Evolutionary conservation across 768 basidiomycete genomes (phyloP).

Genomic region (Paxillus rubicundulus): DNA sequence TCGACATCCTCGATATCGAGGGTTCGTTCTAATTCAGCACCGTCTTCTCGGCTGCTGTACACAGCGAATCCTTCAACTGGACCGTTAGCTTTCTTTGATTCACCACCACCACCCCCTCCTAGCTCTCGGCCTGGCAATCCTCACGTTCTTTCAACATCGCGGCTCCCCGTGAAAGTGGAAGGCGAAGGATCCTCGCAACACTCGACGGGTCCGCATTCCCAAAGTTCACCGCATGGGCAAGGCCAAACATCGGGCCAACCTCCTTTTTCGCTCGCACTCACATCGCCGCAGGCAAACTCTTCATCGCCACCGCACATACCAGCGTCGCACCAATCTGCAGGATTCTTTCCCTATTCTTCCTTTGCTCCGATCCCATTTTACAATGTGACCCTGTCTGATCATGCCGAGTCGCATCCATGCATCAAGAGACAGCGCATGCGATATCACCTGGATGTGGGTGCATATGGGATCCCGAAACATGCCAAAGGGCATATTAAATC

Average conservation of each 20-base stretch:
- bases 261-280: slow-evolving; percentile 45
- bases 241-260: slow-evolving; percentile 30
- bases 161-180: slow-evolving; percentile 46
- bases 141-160: slow-evolving; percentile 39
- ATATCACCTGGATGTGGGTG: slow-evolving; percentile 69
- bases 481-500: slow-evolving; percentile 26
- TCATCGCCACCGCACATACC: slow-evolving; percentile 29
- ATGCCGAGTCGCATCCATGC: slow-evolving; percentile 27
- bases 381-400: slow-evolving; percentile 25
- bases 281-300: slow-evolving; percentile 38
- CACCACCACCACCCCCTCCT: slow-evolving; percentile 37
- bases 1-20: slow-evolving; percentile 35
- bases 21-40: slow-evolving; percentile 43
- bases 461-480: slow-evolving; percentile 81
- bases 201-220: slow-evolving; percentile 25
- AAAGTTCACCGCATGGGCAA: slow-evolving; percentile 37
- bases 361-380: slow-evolving; percentile 32
- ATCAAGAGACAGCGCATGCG: slow-evolving; percentile 33
- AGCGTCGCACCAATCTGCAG: slow-evolving; percentile 29
- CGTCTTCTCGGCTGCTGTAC: slow-evolving; percentile 43
- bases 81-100: slow-evolving; percentile 42
- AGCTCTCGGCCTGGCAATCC: slow-evolving; percentile 40
- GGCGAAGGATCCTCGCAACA: slow-evolving; percentile 43
- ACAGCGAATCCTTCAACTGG: slow-evolving; percentile 31
- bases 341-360: slow-evolving; percentile 36